Conservation (phyloP, 257 asterid species). For the Nicotiana obtusifolia region DNA sequence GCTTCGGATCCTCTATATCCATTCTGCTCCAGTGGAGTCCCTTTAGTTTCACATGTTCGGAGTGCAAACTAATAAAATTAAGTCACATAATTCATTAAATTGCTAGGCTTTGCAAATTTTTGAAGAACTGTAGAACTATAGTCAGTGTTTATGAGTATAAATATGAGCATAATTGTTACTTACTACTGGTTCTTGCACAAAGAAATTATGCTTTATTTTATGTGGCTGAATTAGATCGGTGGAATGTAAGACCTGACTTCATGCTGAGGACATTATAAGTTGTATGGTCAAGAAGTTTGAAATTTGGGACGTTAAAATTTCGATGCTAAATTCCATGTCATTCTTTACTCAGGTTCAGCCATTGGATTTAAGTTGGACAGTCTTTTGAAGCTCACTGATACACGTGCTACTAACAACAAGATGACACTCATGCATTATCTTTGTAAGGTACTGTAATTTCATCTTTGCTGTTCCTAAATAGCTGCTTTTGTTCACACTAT, state of each 20-base stretch:
- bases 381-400: slow-evolving; percentile 90
- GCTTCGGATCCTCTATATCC: neutral
- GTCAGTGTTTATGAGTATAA: neutral
- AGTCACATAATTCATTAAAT: neutral
- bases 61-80: neutral
- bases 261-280: neutral
- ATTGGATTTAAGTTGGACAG: slow-evolving; percentile 97
- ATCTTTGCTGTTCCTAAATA: neutral
- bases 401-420: slow-evolving; percentile 84
- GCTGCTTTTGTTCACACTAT: neutral
- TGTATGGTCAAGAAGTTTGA: neutral
- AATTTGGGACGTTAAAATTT: neutral
- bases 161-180: neutral
- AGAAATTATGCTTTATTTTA: neutral
- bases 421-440: slow-evolving; percentile 99
- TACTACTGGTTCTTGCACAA: neutral
- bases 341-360: slow-evolving; percentile 54
- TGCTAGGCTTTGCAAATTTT: neutral
- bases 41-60: neutral
- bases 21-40: neutral
- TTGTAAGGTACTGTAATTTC: slow-evolving; percentile 52
- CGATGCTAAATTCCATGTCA: slow-evolving; percentile 1
- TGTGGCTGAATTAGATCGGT: neutral
- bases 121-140: neutral
- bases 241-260: neutral